Evolutionary conservation across 2,329 filamentous ascomycete genomes (phyloP), one percentile per base, ranked within the genome.

Genomic region (Aspergillus uvarum): DNA sequence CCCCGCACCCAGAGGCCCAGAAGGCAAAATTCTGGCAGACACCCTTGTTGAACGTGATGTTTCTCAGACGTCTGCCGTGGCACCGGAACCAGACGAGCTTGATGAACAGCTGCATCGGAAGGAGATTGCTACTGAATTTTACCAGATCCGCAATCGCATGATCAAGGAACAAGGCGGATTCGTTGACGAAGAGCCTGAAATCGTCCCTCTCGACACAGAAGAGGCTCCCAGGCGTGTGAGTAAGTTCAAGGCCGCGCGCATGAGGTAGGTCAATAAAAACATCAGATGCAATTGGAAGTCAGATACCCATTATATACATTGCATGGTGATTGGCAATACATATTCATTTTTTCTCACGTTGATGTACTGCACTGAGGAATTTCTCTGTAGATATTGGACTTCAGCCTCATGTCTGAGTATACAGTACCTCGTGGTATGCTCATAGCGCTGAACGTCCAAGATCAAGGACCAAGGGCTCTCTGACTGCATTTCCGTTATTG

Each of bases 141-240:
- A 96, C 73, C 87, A 86, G 49, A 82, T 91, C 74, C 89, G 94
- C 21, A 96, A 93, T 72, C 86, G 85, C 69, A 88, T 96, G 76
- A 92, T 97, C 56, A 87, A 92, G 66, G 85, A 87, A 67, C 87
- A 95, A 68, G 92, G 92, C 54, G 92, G 92, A 3, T 96, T 96
- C 74, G 78, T 89, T 68, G 84, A 92, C 67, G 86, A 90, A 60
- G 87, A 91, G 61, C 82, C 85, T 55, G 84, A 82, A 50, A 85
- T 87, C 51, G 83, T 89, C 55, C 85, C 89, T 1, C 80, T 92
- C 56, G 86, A 92, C 67, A 82, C 84, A 26, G 84, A 88, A 52
- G 86, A 87, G 19, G 63, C 72, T 24, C 70, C 69, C 4, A 74
- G 69, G 59, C 77, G 74, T 32, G 70, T 80, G 51, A 82, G 80